Percentiles rank a stretch among this genome's conserved stretches.
Conservation (phyloP, 2,329 filamentous ascomycete species). For the Blastomyces parvus region DNA sequence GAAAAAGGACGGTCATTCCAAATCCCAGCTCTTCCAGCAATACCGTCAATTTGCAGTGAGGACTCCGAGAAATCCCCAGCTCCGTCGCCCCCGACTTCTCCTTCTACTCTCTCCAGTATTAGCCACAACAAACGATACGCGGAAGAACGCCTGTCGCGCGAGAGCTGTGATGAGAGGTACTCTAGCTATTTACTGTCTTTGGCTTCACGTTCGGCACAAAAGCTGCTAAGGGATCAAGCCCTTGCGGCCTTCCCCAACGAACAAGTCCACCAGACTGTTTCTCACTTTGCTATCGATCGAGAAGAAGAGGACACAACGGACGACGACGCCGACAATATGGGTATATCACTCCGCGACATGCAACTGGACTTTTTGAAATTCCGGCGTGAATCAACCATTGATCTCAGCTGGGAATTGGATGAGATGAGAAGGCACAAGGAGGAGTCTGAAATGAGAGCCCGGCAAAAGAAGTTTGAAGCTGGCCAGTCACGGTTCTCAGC, state of each 20-base stretch:
- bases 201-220: slow-evolving; percentile 69
- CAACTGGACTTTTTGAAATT: slow-evolving; percentile 25
- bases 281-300: slow-evolving; percentile 39
- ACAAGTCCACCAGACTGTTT: slow-evolving; percentile 37
- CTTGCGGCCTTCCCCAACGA: slow-evolving; percentile 43
- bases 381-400: slow-evolving; percentile 36
- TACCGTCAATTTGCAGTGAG: slow-evolving; percentile 52
- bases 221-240: slow-evolving; percentile 61
- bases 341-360: slow-evolving; percentile 21
- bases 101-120: slow-evolving; percentile 18
- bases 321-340: slow-evolving; percentile 20
- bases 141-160: slow-evolving; percentile 23
- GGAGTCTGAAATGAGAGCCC: slow-evolving; percentile 43
- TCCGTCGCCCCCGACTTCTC: slow-evolving; percentile 20
- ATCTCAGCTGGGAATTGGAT: slow-evolving; percentile 61
- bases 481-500: slow-evolving; percentile 24
- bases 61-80: slow-evolving; percentile 26
- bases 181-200: slow-evolving; percentile 69
- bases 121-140: slow-evolving; percentile 11
- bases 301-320: slow-evolving; percentile 31
- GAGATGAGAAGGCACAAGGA: slow-evolving; percentile 73
- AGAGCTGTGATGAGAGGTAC: slow-evolving; percentile 65
- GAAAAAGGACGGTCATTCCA: slow-evolving; percentile 47
- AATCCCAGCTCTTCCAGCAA: slow-evolving; percentile 52
- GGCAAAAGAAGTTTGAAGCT: slow-evolving; percentile 18